Evolutionary conservation across 441 rosid genomes (phyloP), one percentile per base, ranked within the genome.

Genomic region (Gossypium gossypioides): DNA sequence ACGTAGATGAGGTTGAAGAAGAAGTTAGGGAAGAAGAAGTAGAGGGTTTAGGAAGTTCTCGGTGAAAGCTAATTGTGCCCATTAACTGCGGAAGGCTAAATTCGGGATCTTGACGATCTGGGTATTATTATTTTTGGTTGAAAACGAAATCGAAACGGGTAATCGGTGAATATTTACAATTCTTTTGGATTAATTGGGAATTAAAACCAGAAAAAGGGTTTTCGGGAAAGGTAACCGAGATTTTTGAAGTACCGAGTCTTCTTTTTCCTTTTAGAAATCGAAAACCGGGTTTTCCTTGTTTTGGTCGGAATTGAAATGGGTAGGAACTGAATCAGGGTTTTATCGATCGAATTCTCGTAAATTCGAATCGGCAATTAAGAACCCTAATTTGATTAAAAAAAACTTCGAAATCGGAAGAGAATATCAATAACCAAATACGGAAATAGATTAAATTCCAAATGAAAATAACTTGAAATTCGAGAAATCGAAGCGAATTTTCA

Each of bases 1-100:
- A 91, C 1, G 86, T 85, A 0, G 99, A 95, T 21, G 88, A 75
- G 50, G 96, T 79, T 50, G 83, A 66, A 2, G 82, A 75, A 15
- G 82, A 40, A 1, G 80, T 51, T 25, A 77, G 34, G 12, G 82
- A 46, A 1, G 62, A 57, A 22, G 25, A 69, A 64, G 79, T 76
- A 9, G 84, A 69, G 76, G 87, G 80, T 72, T 78, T 83, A 7
- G 76, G 72, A 51, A 77, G 79, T 72, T 87, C 90, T 27, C 74
- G 19, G 68, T 73, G 69, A 77, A 78, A 82, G 81, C 86, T 80
- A 75, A 86, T 54, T 83, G 78, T 77, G 84, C 83, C 89, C 96
- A 90, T 90, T 84, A 86, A 84, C 78, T 56, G 12, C 6, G 24
- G 24, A 67, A n/a, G 6, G 42, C 25, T 19, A 55, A 44, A 68